Evolutionary conservation across 2,329 filamentous ascomycete species (phyloP).

Genomic region (Dothidotthia symphoricarpi): DNA sequence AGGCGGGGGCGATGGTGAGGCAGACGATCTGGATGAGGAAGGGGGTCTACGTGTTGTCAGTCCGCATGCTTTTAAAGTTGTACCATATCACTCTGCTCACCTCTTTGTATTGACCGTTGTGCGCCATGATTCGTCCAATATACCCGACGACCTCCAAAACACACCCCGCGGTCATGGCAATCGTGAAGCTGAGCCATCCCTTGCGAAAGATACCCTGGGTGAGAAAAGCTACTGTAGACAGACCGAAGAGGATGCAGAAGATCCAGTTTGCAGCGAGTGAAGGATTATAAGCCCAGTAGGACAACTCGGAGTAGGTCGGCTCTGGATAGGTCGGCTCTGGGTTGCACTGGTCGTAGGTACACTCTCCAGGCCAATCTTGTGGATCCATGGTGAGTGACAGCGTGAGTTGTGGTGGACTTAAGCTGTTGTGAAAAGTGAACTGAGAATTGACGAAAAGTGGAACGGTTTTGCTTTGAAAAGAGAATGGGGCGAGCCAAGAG

Average conservation of each 20-base stretch:
- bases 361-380: too few relatives aligned
- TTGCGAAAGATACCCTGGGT: conserved; percentile 40
- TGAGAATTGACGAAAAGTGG: too few relatives aligned
- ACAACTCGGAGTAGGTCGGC: too few relatives aligned
- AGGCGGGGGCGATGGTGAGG: conserved; percentile 56
- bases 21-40: conserved; percentile 69
- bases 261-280: conserved; percentile 43
- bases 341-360: too few relatives aligned
- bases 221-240: conserved; percentile 42
- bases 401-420: too few relatives aligned
- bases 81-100: too few relatives aligned
- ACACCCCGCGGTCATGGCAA: conserved; percentile 57
- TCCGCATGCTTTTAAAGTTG: too few relatives aligned
- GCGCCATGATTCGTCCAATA: conserved; percentile 57
- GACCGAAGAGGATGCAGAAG: conserved; percentile 46
- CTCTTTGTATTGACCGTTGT: conserved; percentile 56
- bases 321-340: too few relatives aligned
- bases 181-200: conserved; percentile 45
- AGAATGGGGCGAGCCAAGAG: too few relatives aligned
- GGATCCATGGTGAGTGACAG: too few relatives aligned
- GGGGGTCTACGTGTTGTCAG: conserved; percentile 41
- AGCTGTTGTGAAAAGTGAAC: too few relatives aligned
- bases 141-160: conserved; percentile 63
- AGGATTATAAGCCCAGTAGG: conserved; percentile 48
- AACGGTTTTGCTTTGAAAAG: too few relatives aligned